Percentiles rank a stretch among this genome's conserved stretches.
Evolutionary conservation across 208 protist genomes (phyloP).

Genomic region (Crithidia brevicula): DNA sequence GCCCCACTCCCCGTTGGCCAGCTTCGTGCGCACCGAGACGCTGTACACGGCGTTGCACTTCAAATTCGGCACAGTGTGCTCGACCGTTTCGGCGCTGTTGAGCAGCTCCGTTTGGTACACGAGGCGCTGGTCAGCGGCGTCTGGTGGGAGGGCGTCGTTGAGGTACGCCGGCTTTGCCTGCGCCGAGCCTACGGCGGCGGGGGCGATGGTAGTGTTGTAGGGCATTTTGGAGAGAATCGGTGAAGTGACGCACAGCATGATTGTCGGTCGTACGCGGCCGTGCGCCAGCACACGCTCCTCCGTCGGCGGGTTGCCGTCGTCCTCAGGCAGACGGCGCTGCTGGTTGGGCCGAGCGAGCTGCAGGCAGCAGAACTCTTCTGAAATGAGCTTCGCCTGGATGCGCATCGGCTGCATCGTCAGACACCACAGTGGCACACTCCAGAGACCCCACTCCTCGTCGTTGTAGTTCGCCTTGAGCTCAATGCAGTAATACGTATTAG

Average conservation of each 20-base stretch:
- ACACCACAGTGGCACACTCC: constrained; percentile 90
- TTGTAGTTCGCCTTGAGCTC: constrained; percentile 94
- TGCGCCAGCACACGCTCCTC: constrained; percentile 40
- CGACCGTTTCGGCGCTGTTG: constrained; percentile 51
- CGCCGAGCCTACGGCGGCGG: not conserved
- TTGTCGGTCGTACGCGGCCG: constrained; percentile 73
- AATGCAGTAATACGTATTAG: constrained; percentile 93
- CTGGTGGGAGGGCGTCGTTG: constrained; percentile 75
- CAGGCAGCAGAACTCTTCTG: constrained; percentile 88
- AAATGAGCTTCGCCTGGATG: constrained; percentile 88
- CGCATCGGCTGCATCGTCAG: constrained; percentile 91
- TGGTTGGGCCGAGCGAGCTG: constrained; percentile 67
- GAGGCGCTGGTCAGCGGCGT: constrained; percentile 75
- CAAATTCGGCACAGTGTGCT: constrained; percentile 87
- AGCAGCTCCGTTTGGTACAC: constrained; percentile 89
- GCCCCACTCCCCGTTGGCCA: constrained; percentile 88
- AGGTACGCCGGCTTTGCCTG: constrained; percentile 42
- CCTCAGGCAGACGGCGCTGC: constrained; percentile 83
- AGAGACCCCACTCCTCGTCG: constrained; percentile 93
- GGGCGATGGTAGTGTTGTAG: constrained; percentile 40
- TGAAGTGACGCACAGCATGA: constrained; percentile 93
- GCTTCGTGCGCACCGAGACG: constrained; percentile 86
- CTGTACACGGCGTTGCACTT: constrained; percentile 89
- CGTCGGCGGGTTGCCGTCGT: constrained; percentile 82
- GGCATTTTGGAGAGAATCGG: constrained; percentile 63